Conservation (phyloP, 352 stramenopile species). For the Phytophthora kernoviae region DNA sequence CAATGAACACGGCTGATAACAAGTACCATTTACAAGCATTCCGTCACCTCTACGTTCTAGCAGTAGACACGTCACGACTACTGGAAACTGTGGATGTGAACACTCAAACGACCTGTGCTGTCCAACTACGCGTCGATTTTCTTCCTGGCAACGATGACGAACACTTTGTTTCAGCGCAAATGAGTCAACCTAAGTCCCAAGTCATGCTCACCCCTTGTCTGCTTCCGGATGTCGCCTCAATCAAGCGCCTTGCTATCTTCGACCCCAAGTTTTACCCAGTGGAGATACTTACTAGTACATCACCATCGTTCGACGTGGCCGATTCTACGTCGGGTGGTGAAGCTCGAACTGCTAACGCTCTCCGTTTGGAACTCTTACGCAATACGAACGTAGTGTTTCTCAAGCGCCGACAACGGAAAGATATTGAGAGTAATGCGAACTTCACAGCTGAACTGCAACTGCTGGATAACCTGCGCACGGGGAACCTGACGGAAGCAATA, state of each 20-base stretch:
- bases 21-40: slow-evolving; percentile 90
- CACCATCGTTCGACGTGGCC: slow-evolving; percentile 5
- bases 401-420: slow-evolving; percentile 45
- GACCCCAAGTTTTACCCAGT: slow-evolving; percentile 69
- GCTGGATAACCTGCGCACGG: slow-evolving; percentile 8
- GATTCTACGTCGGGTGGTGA: slow-evolving; percentile 3
- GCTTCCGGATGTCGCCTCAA: slow-evolving; percentile 62
- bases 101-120: slow-evolving; percentile 46
- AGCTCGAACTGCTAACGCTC: slow-evolving; percentile 52
- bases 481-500: slow-evolving; percentile 1
- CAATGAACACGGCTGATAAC: slow-evolving; percentile 94
- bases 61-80: slow-evolving; percentile 72
- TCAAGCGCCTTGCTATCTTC: slow-evolving; percentile 60
- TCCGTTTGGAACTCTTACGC: slow-evolving; percentile 60
- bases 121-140: slow-evolving; percentile 56
- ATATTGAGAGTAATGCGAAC: slow-evolving; percentile 13
- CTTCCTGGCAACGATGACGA: slow-evolving; percentile 3
- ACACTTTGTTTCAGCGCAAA: background rate
- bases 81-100: slow-evolving; percentile 83
- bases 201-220: slow-evolving; percentile 67
- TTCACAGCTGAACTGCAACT: slow-evolving; percentile 26
- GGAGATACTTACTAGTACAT: slow-evolving; percentile 48
- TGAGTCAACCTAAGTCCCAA: slow-evolving; percentile 24
- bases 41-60: slow-evolving; percentile 92
- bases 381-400: slow-evolving; percentile 67